Evolutionary conservation across 106 monocot genomes (phyloP).

Genomic region (Gastrodia elata): DNA sequence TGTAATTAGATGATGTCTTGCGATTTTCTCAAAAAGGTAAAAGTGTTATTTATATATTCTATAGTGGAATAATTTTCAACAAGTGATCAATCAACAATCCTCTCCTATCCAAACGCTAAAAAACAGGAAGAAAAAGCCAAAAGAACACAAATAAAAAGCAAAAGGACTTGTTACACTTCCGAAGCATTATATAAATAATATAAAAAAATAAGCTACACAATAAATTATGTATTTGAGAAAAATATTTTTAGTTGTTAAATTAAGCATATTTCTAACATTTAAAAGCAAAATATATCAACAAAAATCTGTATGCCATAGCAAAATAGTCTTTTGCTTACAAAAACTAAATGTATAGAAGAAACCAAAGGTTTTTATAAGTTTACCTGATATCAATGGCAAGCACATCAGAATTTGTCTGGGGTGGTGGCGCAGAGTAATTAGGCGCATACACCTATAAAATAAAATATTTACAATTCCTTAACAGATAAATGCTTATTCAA

Average conservation of each 20-base stretch:
- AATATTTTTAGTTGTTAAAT: not conserved
- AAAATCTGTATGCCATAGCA: too few relatives aligned
- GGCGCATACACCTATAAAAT: slow-evolving; percentile 59
- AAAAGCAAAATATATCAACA: not conserved
- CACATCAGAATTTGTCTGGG: slow-evolving; percentile 38
- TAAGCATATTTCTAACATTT: not conserved
- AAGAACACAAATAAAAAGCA: too few relatives aligned
- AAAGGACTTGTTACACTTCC: not conserved
- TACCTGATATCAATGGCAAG: slow-evolving; percentile 89
- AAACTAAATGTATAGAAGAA: not conserved
- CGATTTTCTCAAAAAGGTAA: too few relatives aligned
- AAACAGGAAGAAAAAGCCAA: not conserved
- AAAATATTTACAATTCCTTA: not conserved
- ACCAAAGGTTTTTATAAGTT: not conserved
- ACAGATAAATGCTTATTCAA: not conserved
- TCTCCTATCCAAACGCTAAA: not conserved
- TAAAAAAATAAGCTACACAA: not conserved
- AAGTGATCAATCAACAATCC: too few relatives aligned
- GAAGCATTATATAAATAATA: not conserved
- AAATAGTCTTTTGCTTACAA: too few relatives aligned
- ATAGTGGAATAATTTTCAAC: too few relatives aligned
- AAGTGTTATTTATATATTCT: too few relatives aligned
- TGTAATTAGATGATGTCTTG: too few relatives aligned
- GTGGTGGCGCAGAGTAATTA: slow-evolving; percentile 56
- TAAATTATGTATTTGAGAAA: not conserved